phyloP scores from a whole-genome alignment of 331 rosid species.

The Arachis monticola region DNA sequence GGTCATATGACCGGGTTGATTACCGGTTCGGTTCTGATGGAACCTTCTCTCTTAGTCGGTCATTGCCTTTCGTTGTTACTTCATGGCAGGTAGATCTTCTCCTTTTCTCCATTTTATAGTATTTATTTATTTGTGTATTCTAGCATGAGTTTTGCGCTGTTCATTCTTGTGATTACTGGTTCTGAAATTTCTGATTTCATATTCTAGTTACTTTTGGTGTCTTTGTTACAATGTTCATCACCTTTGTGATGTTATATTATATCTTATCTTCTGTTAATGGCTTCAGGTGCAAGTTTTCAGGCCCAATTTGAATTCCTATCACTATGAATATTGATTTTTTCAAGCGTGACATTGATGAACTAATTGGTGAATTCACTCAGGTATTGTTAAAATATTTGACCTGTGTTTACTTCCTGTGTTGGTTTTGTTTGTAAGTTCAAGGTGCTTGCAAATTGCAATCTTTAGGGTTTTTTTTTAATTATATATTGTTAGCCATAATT shows the following conservation, averaged over 20 bases:
- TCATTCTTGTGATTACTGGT: too few relatives aligned
- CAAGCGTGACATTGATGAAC: constrained; percentile 81
- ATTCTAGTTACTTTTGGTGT: neutral
- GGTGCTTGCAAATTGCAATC: neutral
- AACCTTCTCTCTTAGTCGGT: too few relatives aligned
- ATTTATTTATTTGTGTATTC: too few relatives aligned
- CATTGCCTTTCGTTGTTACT: too few relatives aligned
- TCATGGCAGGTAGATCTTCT: too few relatives aligned
- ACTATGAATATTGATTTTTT: constrained; percentile 57
- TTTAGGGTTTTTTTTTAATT: constrained; percentile 4
- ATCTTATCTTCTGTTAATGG: neutral
- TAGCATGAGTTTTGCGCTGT: too few relatives aligned
- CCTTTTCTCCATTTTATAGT: too few relatives aligned
- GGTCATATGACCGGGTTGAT: too few relatives aligned
- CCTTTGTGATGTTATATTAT: neutral
- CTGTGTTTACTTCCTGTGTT: constrained; percentile 9
- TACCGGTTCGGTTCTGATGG: too few relatives aligned
- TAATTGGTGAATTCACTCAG: constrained; percentile 64
- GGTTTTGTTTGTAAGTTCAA: constrained; percentile 13
- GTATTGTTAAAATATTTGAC: constrained; percentile 35
- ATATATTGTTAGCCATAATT: constrained; percentile 12
- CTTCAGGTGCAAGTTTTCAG: constrained; percentile 7
- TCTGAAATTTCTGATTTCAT: too few relatives aligned
- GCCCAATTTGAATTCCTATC: constrained; percentile 25
- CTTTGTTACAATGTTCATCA: neutral